phyloP scores from a whole-genome alignment of 2,329 filamentous ascomycete species.

The Ceratocystis variospora region DNA sequence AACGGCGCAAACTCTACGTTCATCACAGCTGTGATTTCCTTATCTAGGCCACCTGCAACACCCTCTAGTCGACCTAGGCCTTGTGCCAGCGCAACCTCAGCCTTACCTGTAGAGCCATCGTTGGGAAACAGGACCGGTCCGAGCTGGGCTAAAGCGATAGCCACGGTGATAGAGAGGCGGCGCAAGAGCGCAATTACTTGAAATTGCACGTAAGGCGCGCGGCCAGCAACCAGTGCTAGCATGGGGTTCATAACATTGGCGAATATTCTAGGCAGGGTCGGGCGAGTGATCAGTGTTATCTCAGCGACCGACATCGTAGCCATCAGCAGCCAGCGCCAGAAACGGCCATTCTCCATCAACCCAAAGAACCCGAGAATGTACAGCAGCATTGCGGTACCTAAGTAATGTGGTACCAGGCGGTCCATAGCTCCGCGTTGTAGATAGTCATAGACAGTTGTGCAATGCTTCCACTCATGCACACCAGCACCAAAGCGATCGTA shows the following conservation, averaged over 20 bases:
- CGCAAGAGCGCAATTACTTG: constrained; percentile 66
- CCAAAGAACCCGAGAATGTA: constrained; percentile 50
- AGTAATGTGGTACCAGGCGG: constrained; percentile 47
- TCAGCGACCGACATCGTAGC: constrained; percentile 42
- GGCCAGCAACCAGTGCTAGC: constrained; percentile 29
- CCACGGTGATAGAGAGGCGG: constrained; percentile 62
- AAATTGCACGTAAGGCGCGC: constrained; percentile 64
- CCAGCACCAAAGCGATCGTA: constrained; percentile 80
- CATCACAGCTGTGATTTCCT: constrained; percentile 56
- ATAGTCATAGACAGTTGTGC: constrained; percentile 58
- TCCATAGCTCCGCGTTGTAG: constrained; percentile 51
- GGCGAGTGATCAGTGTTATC: constrained; percentile 41
- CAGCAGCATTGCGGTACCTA: constrained; percentile 41
- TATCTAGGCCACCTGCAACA: constrained; percentile 45
- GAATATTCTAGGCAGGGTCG: constrained; percentile 36
- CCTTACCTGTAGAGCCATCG: constrained; percentile 23
- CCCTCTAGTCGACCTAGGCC: constrained; percentile 54
- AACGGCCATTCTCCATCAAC: constrained; percentile 52
- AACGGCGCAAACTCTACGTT: constrained; percentile 73
- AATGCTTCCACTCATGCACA: constrained; percentile 51
- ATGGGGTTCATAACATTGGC: constrained; percentile 33
- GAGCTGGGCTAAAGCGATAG: constrained; percentile 72
- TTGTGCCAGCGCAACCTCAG: constrained; percentile 42
- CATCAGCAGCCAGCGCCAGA: constrained; percentile 50
- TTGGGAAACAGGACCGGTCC: constrained; percentile 46